A percentile compares a stretch with the other conserved stretches of the same genome.
phyloP scores from a whole-genome alignment of 441 rosid species.

The Breynia disticha region DNA sequence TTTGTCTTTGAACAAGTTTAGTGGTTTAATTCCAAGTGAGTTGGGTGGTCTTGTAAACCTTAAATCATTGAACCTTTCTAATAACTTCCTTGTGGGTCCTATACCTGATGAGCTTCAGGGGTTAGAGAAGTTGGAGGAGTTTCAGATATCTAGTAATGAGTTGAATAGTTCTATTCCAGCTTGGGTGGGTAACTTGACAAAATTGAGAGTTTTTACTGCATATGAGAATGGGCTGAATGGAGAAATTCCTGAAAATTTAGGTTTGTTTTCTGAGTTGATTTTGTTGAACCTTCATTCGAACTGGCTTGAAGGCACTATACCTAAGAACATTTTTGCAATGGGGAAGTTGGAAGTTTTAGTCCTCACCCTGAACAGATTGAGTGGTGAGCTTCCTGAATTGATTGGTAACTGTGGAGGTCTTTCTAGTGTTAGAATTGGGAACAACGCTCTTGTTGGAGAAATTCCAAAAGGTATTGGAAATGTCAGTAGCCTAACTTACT shows the following conservation, averaged over 20 bases:
- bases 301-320: conserved; percentile 68
- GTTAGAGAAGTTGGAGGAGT: conserved; percentile 54
- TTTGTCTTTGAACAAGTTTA: conserved; percentile 77
- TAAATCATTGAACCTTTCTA: conserved; percentile 61
- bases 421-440: conserved; percentile 76
- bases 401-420: conserved; percentile 70
- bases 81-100: conserved; percentile 61
- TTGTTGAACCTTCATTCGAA: conserved; percentile 89
- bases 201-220: conserved; percentile 69
- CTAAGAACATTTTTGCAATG: conserved; percentile 54
- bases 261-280: conserved; percentile 52
- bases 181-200: conserved; percentile 75
- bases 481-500: conserved; percentile 66
- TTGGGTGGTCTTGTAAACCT: conserved; percentile 55
- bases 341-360: conserved; percentile 77
- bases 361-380: conserved; percentile 65
- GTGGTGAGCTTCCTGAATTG: conserved; percentile 56
- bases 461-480: conserved; percentile 72
- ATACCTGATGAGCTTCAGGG: conserved; percentile 56
- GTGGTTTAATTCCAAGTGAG: conserved; percentile 54
- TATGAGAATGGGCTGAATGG: conserved; percentile 74
- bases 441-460: conserved; percentile 66
- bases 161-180: conserved; percentile 72
- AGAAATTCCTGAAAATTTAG: conserved; percentile 63
- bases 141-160: conserved; percentile 68